phyloP scores from a whole-genome alignment of 352 stramenopile genomes.

The Pythium brassicae region DNA sequence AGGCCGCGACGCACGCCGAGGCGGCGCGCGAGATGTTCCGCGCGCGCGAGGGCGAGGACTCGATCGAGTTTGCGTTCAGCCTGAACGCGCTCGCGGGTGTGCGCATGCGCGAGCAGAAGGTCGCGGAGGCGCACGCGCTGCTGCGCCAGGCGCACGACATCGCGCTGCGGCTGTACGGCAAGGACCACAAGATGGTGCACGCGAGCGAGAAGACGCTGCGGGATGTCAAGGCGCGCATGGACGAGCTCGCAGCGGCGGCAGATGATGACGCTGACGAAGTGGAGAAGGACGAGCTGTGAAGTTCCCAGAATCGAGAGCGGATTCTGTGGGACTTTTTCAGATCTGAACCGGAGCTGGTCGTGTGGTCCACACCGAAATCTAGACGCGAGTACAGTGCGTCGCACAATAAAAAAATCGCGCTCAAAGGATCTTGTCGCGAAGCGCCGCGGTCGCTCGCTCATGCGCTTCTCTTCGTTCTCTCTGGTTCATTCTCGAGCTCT shows the following conservation, averaged over 20 bases:
- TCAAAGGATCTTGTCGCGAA: neutral
- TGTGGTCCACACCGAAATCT: neutral
- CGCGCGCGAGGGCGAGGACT: conserved; percentile 59
- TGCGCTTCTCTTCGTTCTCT: too few relatives aligned
- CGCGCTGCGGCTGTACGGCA: conserved; percentile 58
- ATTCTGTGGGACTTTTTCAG: too few relatives aligned
- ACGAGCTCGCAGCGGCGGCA: conserved; percentile 21
- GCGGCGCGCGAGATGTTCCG: conserved; percentile 49
- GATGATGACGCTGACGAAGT: too few relatives aligned
- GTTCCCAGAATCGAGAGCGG: too few relatives aligned
- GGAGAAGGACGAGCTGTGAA: conserved; percentile 13
- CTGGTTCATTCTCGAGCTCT: neutral
- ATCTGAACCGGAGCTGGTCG: conserved; percentile 1
- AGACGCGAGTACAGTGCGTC: too few relatives aligned
- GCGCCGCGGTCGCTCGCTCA: too few relatives aligned
- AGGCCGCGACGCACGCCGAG: conserved; percentile 32
- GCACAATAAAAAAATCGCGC: too few relatives aligned
- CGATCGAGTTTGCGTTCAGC: conserved; percentile 70
- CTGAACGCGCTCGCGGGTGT: conserved; percentile 79
- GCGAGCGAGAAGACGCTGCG: conserved; percentile 59
- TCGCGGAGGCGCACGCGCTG: conserved; percentile 50
- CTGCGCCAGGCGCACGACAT: conserved; percentile 67
- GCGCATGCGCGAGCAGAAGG: conserved; percentile 59
- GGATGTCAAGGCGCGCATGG: conserved; percentile 55
- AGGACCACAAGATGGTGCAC: conserved; percentile 53